Conservation (phyloP, 805 yeast genomes). For the Debaryomyces prosopidis region DNA sequence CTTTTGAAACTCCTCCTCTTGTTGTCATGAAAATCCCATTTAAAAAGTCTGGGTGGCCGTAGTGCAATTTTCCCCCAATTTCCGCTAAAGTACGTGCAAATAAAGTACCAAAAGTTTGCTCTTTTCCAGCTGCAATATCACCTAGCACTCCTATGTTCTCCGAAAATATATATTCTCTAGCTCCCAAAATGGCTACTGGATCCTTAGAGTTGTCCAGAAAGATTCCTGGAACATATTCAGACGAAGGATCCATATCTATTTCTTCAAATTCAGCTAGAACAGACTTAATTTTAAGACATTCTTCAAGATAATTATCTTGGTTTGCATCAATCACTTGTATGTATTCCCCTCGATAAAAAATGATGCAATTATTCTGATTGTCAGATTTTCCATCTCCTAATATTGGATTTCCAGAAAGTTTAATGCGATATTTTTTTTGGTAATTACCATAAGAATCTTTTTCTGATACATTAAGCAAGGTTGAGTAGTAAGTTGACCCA, state of each 20-base stretch:
- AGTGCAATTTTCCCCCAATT: slow-evolving; percentile 92
- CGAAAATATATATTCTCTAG: slow-evolving; percentile 91
- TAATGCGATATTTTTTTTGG: slow-evolving; percentile 52
- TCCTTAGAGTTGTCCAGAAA: slow-evolving; percentile 3
- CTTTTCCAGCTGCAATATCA: slow-evolving; percentile 96
- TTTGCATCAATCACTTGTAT: slow-evolving; percentile 95
- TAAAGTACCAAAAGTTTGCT: slow-evolving; percentile 93
- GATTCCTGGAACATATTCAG: slow-evolving; percentile 56
- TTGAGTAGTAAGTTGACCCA: slow-evolving; percentile 56
- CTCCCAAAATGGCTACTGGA: slow-evolving; percentile 90
- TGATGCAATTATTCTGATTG: slow-evolving; percentile 85
- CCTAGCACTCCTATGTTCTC: slow-evolving; percentile 92
- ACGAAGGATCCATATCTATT: slow-evolving; percentile 52
- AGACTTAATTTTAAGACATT: slow-evolving; percentile 86
- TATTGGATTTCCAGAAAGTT: slow-evolving; percentile 89
- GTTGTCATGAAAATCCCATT: slow-evolving; percentile 92
- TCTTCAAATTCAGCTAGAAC: slow-evolving; percentile 92
- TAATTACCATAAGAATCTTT: slow-evolving; percentile 57
- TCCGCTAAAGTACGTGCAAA: slow-evolving; percentile 92
- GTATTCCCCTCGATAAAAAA: slow-evolving; percentile 91
- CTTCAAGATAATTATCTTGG: slow-evolving; percentile 94
- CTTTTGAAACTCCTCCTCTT: slow-evolving; percentile 93
- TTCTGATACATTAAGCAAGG: slow-evolving; percentile 40
- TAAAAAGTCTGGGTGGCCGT: slow-evolving; percentile 95
- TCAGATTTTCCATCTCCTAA: slow-evolving; percentile 96